Conservation (phyloP, 2,329 filamentous ascomycete genomes). For the Aspergillus sergii region DNA sequence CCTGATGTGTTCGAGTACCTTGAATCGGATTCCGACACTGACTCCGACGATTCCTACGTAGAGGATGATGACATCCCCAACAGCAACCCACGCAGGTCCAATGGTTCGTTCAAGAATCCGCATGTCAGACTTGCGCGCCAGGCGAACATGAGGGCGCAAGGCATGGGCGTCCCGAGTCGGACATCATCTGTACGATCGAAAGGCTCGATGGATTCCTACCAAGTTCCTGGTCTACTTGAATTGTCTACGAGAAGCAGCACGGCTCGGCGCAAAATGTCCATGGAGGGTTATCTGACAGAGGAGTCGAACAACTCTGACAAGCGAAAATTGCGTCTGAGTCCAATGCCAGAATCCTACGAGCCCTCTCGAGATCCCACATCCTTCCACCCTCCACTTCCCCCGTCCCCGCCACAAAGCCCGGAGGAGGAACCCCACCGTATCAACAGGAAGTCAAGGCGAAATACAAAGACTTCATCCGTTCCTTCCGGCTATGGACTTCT, state of each 20-base stretch:
- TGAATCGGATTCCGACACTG: slow-evolving; percentile 28
- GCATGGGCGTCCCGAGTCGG: slow-evolving; percentile 29
- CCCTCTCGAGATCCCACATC: slow-evolving; percentile 21
- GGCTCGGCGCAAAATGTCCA: slow-evolving; percentile 23
- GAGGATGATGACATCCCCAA: slow-evolving; percentile 19
- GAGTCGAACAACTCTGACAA: slow-evolving; percentile 25
- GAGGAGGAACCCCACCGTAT: slow-evolving; percentile 30
- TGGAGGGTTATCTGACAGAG: slow-evolving; percentile 22
- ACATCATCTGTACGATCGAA: slow-evolving; percentile 36
- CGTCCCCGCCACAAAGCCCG: slow-evolving; percentile 38
- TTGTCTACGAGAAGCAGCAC: slow-evolving; percentile 30
- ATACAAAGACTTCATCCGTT: slow-evolving; percentile 24
- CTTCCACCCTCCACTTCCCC: slow-evolving; percentile 29
- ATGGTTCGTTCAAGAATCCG: slow-evolving; percentile 10
- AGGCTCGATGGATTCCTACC: slow-evolving; percentile 29
- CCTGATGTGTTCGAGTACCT: slow-evolving; percentile 47
- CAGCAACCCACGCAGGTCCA: slow-evolving; percentile 7
- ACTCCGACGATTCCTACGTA: slow-evolving; percentile 23
- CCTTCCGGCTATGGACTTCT: slow-evolving; percentile 41
- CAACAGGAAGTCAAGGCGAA: slow-evolving; percentile 24
- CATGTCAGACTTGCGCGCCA: slow-evolving; percentile 13
- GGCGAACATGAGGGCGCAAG: slow-evolving; percentile 6
- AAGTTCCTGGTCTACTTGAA: slow-evolving; percentile 30
- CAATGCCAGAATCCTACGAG: slow-evolving; percentile 37
- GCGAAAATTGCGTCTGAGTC: slow-evolving; percentile 33